Base-by-base conservation (phyloP, 495 filamentous ascomycete genomes). In the Thozetella sp. region DNA sequence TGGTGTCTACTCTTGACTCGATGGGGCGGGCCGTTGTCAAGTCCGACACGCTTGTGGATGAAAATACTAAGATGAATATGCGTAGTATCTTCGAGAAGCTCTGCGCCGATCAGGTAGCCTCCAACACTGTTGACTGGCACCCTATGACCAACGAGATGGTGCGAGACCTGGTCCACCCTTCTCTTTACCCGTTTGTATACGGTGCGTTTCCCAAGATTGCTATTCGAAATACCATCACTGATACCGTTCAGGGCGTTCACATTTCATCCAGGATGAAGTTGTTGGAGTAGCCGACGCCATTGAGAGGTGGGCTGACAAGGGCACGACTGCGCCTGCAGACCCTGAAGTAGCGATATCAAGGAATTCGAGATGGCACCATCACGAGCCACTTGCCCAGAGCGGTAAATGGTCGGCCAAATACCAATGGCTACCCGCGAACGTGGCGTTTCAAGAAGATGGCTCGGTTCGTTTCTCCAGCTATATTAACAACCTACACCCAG, bases 381-480 rank as follows among this genome's bases (percentile, higher is more conserved):
- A n/a, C n/a, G n/a, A n/a, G n/a, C n/a, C n/a, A n/a, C n/a, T n/a
- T n/a, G n/a, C n/a, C n/a, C n/a, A n/a, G n/a, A n/a, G n/a, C n/a
- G n/a, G n/a, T n/a, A n/a, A n/a, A 22, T 85, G 77, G 77, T 82
- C 81, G 0, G 65, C 63, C 0, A 45, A 60, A 1, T 88, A 82
- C 58, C 87, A 90, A 55, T 89, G 86, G 86, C 73, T 89, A 15
- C 88, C 88, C 0, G 80, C 76, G 43, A 80, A 89, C 30, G 74
- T 90, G 9, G 53, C 69, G 2, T 69, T 88, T 30, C 48, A 58
- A 0, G 63, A 67, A 2, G 43, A 77, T 72, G 71, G 78, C 73
- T 25, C 80, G 79, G 76, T 92, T 87, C 56, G 88, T 82, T 72
- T 93, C 84, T 64, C 86, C 80, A 67, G 79, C 76, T 88, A 90